Conservation (phyloP, 441 rosid genomes). For the Pelargonium fulgidum region DNA sequence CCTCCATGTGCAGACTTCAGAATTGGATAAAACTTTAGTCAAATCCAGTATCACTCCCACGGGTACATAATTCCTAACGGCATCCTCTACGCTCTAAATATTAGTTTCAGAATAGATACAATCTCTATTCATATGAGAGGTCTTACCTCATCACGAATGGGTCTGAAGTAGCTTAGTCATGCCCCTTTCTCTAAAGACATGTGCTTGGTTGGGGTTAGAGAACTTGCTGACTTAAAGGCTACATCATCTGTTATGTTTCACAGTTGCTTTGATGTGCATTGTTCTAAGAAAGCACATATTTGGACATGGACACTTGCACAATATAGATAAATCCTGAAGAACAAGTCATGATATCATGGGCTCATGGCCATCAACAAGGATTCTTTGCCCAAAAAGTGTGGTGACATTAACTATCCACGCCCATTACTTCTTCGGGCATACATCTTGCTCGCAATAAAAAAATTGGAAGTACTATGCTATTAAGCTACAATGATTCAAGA, state of each 20-base stretch:
- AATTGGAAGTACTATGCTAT: background rate
- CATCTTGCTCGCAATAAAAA: background rate
- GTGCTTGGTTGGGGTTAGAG: background rate
- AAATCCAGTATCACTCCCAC: background rate
- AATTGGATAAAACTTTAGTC: background rate
- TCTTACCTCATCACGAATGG: no score
- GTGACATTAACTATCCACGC: background rate
- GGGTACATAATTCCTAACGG: background rate
- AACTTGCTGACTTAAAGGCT: background rate
- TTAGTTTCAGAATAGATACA: background rate
- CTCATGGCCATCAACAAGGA: background rate
- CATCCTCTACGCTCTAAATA: constrained; percentile 2
- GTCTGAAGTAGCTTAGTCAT: no score
- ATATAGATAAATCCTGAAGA: background rate
- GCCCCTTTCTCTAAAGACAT: background rate
- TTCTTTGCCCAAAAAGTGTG: background rate
- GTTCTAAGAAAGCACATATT: background rate
- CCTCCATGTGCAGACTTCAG: background rate
- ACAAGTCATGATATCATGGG: background rate
- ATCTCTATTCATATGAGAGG: background rate
- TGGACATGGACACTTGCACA: background rate
- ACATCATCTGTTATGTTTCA: background rate
- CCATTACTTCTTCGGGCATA: background rate
- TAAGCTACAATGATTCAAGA: background rate
- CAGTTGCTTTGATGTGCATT: background rate